Base-by-base conservation (phyloP, 345 rosid species). In the Abelmoschus esculentus region DNA sequence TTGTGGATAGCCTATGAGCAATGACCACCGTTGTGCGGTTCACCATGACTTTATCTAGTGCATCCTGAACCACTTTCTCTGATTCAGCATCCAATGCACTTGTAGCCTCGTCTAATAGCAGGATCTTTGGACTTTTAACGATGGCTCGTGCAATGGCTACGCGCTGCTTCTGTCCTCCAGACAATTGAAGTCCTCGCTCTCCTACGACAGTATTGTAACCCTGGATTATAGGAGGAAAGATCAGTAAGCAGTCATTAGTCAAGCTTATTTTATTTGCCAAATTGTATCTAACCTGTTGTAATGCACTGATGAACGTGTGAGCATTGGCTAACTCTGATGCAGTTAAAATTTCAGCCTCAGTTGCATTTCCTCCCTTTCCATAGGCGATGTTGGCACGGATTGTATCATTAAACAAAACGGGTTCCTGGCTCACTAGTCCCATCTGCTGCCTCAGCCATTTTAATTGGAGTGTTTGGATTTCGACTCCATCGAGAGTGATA, bases 351-450 rank as follows among this genome's bases (percentile, higher is more conserved):
- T 74, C 80, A 13, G 70, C 70, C 61, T 80, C 83, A 0, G 74
- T 74, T 32, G 76, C 79, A 29, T 69, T 60, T 22, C 78, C 80
- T 52, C 64, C 74, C 38, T 74, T 80, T 2, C 79, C 80, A 14
- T 80, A 80, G 1, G 83, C 80, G 64, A 77, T 77, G 44, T 80
- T 80, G 40, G 72, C 70, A 0, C 76, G 76, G 32, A 77, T 64
- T 31, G 83, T 74, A 1, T 72, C 76, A n/a, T 69, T 71, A n/a
- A 80, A 77, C 31, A 77, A 36, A 0, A 36, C 67, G 0, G 80
- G 78, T 59, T 80, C 80, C 63, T 80, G 83, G 74, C 83, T 71
- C 6, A 80, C 78, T 0, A 76, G 78, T 1, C 78, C 83, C 76
- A 76, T 77, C 17, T 74, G 80, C 38, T 67, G 74, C 71, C 83